These are phyloP conservation scores for Chaetomiaceae sp. DNA, from an alignment of 2,329 filamentous ascomycete species.

Conservation along the genomic window DNA sequence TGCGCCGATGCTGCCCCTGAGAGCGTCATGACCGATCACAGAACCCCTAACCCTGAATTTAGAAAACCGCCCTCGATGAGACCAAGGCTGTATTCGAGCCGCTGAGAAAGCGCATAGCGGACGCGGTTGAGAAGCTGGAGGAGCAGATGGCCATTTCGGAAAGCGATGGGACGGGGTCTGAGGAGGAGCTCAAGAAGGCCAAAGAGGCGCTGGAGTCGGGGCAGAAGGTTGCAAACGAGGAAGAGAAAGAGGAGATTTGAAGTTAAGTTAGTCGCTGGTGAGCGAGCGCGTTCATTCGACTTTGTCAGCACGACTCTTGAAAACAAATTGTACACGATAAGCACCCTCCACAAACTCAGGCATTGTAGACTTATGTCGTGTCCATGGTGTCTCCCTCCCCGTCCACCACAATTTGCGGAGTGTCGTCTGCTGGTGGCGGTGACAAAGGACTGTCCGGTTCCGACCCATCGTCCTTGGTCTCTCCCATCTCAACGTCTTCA, in stretches of 20 bases:
- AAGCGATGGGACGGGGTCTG: slow-evolving; percentile 37
- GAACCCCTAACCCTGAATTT: slow-evolving; percentile 21
- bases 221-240: slow-evolving; percentile 33
- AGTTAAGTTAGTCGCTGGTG: not conserved
- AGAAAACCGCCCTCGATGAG: slow-evolving; percentile 79
- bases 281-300: not conserved
- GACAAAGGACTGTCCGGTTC: slow-evolving; percentile 31
- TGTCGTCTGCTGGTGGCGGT: slow-evolving; percentile 37
- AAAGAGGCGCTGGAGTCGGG: slow-evolving; percentile 47
- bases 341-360: not conserved
- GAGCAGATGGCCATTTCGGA: slow-evolving; percentile 64
- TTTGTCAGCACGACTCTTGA: too few relatives aligned
- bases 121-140: slow-evolving; percentile 67
- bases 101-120: slow-evolving; percentile 63
- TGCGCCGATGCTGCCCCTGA: not conserved
- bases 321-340: too few relatives aligned
- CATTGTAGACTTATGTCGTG: slow-evolving; percentile 35
- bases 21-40: not conserved
- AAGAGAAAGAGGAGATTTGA: not conserved
- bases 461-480: slow-evolving; percentile 55
- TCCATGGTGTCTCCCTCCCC: slow-evolving; percentile 60
- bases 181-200: slow-evolving; percentile 49
- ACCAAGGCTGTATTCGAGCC: slow-evolving; percentile 76
- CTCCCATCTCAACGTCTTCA: slow-evolving; percentile 31
- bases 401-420: slow-evolving; percentile 45